phyloP scores from a whole-genome alignment of 441 rosid genomes.

The Croton laevigatus region DNA sequence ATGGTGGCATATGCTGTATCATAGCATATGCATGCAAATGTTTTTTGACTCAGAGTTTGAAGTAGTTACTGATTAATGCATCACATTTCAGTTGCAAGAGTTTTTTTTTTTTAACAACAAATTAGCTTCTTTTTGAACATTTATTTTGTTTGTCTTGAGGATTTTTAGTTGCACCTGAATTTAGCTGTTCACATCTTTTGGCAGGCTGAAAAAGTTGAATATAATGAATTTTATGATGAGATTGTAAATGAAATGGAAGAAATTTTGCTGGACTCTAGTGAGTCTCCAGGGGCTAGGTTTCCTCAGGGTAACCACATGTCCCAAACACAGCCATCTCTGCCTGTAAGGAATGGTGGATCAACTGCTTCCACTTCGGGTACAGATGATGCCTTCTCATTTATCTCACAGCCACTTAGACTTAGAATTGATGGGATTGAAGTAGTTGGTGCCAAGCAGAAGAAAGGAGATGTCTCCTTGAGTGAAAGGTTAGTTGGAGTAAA shows the following conservation, averaged over 20 bases:
- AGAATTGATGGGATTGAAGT: slow-evolving; percentile 83
- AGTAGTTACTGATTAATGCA: not conserved
- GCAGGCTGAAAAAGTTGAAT: slow-evolving; percentile 64
- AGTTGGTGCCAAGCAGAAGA: slow-evolving; percentile 88
- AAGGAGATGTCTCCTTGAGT: slow-evolving; percentile 84
- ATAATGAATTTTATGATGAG: slow-evolving; percentile 65
- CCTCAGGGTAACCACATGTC: slow-evolving; percentile 49
- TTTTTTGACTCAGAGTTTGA: not conserved
- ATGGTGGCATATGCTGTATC: not conserved
- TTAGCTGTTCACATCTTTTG: slow-evolving; percentile 27
- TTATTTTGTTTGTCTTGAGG: slow-evolving; percentile 14
- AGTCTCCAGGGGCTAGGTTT: slow-evolving; percentile 66
- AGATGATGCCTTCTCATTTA: slow-evolving; percentile 38
- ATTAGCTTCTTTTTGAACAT: slow-evolving; percentile 4
- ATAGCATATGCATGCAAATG: not conserved
- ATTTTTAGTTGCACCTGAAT: slow-evolving; percentile 22
- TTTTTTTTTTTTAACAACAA: not conserved
- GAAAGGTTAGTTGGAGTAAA: slow-evolving; percentile 96
- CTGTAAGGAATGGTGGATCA: slow-evolving; percentile 69
- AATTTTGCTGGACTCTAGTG: slow-evolving; percentile 75
- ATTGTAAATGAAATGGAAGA: slow-evolving; percentile 98
- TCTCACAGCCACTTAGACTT: slow-evolving; percentile 30
- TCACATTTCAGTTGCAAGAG: not conserved
- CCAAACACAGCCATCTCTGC: slow-evolving; percentile 45
- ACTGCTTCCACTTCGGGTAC: slow-evolving; percentile 77